Conservation (phyloP, 192 early-diverging fungal species). For the Geranomyces michiganensis region DNA sequence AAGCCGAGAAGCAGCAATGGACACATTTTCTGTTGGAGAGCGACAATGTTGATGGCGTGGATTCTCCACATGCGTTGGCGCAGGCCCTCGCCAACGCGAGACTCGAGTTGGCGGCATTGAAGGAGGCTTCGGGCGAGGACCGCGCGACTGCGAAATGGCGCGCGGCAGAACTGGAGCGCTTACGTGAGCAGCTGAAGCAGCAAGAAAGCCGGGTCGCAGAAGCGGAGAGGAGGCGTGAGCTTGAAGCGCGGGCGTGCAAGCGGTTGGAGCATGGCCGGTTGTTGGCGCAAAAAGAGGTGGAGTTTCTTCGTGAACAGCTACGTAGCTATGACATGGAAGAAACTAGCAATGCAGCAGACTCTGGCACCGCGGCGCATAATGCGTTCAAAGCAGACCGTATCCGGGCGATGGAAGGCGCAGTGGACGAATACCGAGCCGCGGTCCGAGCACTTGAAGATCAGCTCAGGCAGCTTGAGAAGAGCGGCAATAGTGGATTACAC, state of each 20-base stretch:
- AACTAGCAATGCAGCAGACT: constrained; percentile 39
- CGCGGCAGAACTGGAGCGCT: constrained; percentile 38
- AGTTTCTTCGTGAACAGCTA: constrained; percentile 69
- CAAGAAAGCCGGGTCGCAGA: constrained; percentile 19
- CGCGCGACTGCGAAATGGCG: constrained; percentile 38
- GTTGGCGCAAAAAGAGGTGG: constrained; percentile 62
- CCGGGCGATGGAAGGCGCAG: constrained; percentile 60
- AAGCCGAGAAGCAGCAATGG: constrained; percentile 65
- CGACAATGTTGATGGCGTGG: constrained; percentile 43
- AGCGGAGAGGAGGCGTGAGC: not conserved
- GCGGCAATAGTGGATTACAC: not conserved
- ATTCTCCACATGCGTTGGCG: constrained; percentile 56
- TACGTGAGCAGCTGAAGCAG: constrained; percentile 6
- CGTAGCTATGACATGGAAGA: constrained; percentile 57
- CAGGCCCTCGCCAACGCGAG: constrained; percentile 52
- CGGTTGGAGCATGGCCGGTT: constrained; percentile 40
- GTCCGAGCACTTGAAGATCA: constrained; percentile 25
- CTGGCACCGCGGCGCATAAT: constrained; percentile 52
- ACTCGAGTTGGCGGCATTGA: constrained; percentile 44
- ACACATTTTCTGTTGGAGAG: constrained; percentile 37
- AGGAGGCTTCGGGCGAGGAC: constrained; percentile 45
- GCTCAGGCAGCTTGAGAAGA: not conserved
- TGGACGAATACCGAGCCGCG: constrained; percentile 53
- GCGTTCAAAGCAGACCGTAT: constrained; percentile 62
- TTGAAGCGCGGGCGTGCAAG: constrained; percentile 30